Evolutionary conservation across 306 rosid species (phyloP), one percentile per base, ranked within the genome.

Genomic region (Castanea mollissima): DNA sequence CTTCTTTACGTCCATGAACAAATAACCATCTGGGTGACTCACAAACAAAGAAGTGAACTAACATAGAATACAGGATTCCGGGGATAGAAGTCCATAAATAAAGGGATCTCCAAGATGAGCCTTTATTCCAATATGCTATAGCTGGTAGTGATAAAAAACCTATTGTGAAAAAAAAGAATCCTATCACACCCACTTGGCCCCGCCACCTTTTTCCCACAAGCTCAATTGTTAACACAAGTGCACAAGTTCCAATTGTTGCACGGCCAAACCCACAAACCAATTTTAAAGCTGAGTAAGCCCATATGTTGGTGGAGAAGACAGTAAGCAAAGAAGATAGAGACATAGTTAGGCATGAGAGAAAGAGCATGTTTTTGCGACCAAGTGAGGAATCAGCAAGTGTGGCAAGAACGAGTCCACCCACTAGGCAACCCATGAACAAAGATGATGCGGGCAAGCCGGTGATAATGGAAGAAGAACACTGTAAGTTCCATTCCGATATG

Each of bases 21-120:
- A 90, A 76, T 4, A 90, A 83, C 97, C 97, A 90, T 69, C 97
- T 82, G 1, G 97, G 94, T 0, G 97, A 90, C 19, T 92, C 97
- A 1, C 14, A 76, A 21, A 87, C 91, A 1, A 83, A 46, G 19
- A 84, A 54, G 6, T 80, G 74, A 2, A 92, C 83, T 3, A 71
- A 0, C 2, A 81, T 0, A 12, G 84, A 73, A 55, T 92, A 92
- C 5, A 87, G 46, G 4, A 92, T 6, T 6, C 87, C 71, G 0
- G 93, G 91, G 18, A 92, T 51, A 0, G 97, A 90, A 15, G 88
- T 89, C 91, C 88, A 89, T 0, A 92, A 0, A 55, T 90, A 90
- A 7, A 90, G 86, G 4, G 52, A 58, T 32, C 92, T 79, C 97
- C 97, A 92, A 1, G 97, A 81, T 1, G 74, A 77, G 18, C 8